These are phyloP conservation scores for Vanderwaltozyma yarrowii DNA, from an alignment of 805 yeast species.

Conservation along the genomic window DNA sequence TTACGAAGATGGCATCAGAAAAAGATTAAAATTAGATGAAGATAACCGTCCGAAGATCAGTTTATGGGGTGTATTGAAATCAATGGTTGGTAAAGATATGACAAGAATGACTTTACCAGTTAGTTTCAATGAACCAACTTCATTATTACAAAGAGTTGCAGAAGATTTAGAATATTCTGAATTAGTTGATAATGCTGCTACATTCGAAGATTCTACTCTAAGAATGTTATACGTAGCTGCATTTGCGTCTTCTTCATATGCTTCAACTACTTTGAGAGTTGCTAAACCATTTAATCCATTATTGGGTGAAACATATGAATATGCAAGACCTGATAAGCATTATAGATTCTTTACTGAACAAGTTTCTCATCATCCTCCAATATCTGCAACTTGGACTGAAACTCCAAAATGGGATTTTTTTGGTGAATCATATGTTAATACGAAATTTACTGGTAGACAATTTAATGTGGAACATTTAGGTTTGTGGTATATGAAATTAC, in stretches of 20 bases:
- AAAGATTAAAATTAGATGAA: constrained; percentile 54
- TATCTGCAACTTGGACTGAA: constrained; percentile 82
- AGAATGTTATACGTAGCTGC: constrained; percentile 84
- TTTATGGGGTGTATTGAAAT: constrained; percentile 87
- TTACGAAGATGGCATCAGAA: constrained; percentile 75
- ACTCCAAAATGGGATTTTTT: constrained; percentile 86
- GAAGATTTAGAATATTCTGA: constrained; percentile 88
- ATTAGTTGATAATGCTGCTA: constrained; percentile 67
- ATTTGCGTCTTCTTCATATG: constrained; percentile 89
- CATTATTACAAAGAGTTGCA: constrained; percentile 81
- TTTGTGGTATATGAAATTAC: constrained; percentile 70
- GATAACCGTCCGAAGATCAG: constrained; percentile 85
- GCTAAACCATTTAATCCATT: constrained; percentile 97
- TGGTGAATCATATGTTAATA: constrained; percentile 87
- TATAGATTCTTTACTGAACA: constrained; percentile 84
- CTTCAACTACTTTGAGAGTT: constrained; percentile 81
- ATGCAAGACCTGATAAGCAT: constrained; percentile 76
- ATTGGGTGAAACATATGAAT: constrained; percentile 90
- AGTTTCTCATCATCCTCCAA: constrained; percentile 95
- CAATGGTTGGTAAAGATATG: constrained; percentile 95
- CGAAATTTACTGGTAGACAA: constrained; percentile 81
- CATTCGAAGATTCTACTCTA: constrained; percentile 62
- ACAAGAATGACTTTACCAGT: constrained; percentile 94
- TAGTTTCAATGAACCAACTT: constrained; percentile 92
- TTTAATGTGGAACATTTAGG: constrained; percentile 92